phyloP scores from a whole-genome alignment of 306 rosid genomes.

The Arachis hypogaea region DNA sequence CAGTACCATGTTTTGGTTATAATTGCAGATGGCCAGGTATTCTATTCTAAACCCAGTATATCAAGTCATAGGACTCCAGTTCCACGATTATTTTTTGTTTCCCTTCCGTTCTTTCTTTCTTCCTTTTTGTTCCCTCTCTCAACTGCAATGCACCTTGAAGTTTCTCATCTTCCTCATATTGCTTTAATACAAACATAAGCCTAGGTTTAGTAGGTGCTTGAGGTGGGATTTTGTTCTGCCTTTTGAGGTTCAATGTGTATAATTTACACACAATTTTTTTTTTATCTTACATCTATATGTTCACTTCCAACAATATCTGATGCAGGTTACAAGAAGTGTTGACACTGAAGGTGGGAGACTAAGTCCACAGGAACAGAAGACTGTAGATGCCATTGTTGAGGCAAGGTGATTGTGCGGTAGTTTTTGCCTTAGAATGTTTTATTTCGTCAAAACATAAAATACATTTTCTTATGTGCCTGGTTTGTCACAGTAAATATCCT shows the following conservation, averaged over 20 bases:
- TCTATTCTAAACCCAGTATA: constrained; percentile 29
- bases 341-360: constrained; percentile 75
- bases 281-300: not conserved
- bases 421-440: not conserved
- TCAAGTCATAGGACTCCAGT: not conserved
- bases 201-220: too few relatives aligned
- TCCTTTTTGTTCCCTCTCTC: too few relatives aligned
- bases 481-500: constrained; percentile 75
- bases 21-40: constrained; percentile 98
- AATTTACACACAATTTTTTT: too few relatives aligned
- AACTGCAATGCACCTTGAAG: too few relatives aligned
- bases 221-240: too few relatives aligned
- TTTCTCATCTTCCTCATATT: too few relatives aligned
- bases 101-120: too few relatives aligned
- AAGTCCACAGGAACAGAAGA: constrained; percentile 92
- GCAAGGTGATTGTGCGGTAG: constrained; percentile 68
- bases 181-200: too few relatives aligned
- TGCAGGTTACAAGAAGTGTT: constrained; percentile 90
- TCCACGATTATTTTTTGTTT: too few relatives aligned
- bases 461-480: constrained; percentile 34
- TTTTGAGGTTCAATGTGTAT: too few relatives aligned
- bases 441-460: constrained; percentile 6
- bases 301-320: constrained; percentile 31
- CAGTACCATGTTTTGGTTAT: constrained; percentile 71
- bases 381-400: constrained; percentile 88